Evolutionary conservation across 345 rosid species (phyloP), one percentile per base, ranked within the genome.

Genomic region (Eucalyptus dawsonii): DNA sequence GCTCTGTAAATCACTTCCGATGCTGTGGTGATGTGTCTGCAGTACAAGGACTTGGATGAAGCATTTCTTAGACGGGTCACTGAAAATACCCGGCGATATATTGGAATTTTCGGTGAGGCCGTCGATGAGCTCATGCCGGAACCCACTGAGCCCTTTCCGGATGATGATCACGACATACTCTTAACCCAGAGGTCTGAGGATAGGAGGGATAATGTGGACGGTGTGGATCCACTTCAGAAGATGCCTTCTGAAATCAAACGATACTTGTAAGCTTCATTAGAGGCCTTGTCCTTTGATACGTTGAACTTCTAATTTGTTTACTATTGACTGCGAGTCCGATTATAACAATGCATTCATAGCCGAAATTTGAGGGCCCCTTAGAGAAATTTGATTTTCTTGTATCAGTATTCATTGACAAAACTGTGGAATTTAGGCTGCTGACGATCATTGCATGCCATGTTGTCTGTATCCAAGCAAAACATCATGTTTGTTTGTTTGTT

Each of bases 211-310:
- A 94, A 90, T 72, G 34, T 90, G 1, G 98, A 97, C 72, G 95
- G 95, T 89, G 51, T 94, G 92, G 98, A 97, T 90, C 95, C 96
- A 6, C 95, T 76, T 69, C 95, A 96, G 93, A 95, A 91, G 89
- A 97, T 97, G 94, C 99, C 99, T 86, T 91, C 97, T 1, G 99
- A 97, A 87, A 96, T 97, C 90, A 98, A 96, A 92, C 95, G 99
- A 90, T 96, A 90, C 92, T 96, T 90, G 99, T 98, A 93, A 96
- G 99, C 88, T 88, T 85, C 37, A 87, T 51, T 19, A 86, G 51
- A 67, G 50, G 47, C 22, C 88, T 56, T n/a, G 60, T 53, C 62
- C 81, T 54, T 40, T 56, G 47, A 76, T 22, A 40, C 47, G 42
- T 6, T 11, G 85, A 76, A 76, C 27, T 13, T 21, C 15, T 76